A percentile compares a stretch with the other conserved stretches of the same genome.
These are phyloP conservation scores for Globisporangium cylindrosporum DNA, from an alignment of 352 stramenopile species.

Conservation along the genomic window DNA sequence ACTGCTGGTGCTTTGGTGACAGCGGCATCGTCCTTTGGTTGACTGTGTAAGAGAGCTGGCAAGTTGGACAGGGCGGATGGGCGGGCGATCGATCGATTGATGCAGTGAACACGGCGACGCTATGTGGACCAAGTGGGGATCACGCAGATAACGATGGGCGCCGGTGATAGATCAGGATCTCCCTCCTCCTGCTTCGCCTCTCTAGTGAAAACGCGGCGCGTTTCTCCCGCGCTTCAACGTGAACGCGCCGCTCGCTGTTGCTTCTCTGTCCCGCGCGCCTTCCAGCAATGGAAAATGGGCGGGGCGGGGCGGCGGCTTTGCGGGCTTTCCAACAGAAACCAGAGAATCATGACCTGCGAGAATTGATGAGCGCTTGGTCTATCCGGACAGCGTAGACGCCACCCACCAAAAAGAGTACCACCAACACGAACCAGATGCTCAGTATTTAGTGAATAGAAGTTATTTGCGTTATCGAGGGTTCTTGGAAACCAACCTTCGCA, in stretches of 20 bases:
- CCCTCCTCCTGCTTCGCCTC: background rate
- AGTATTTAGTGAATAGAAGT: background rate
- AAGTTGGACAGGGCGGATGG: background rate
- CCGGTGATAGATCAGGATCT: background rate
- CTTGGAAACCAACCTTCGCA: background rate
- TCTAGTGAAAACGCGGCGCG: background rate
- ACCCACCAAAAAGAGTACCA: slow-evolving; percentile 3
- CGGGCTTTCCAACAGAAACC: background rate
- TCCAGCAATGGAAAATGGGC: slow-evolving; percentile 2
- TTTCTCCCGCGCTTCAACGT: slow-evolving; percentile 7
- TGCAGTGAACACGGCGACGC: background rate
- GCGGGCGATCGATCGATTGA: background rate
- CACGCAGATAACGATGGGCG: background rate
- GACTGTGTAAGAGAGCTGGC: background rate
- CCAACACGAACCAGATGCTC: slow-evolving; percentile 1
- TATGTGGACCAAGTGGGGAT: background rate
- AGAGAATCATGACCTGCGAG: background rate
- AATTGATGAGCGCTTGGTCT: background rate
- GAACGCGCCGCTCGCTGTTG: background rate
- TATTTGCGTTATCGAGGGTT: background rate
- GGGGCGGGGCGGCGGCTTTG: background rate
- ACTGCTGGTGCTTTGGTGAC: slow-evolving; percentile 27
- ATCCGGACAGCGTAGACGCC: background rate
- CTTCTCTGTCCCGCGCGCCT: background rate
- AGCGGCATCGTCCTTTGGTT: slow-evolving; percentile 20